These are phyloP conservation scores for Lycium ferocissimum DNA, from an alignment of 257 asterid genomes.

Conservation along the genomic window DNA sequence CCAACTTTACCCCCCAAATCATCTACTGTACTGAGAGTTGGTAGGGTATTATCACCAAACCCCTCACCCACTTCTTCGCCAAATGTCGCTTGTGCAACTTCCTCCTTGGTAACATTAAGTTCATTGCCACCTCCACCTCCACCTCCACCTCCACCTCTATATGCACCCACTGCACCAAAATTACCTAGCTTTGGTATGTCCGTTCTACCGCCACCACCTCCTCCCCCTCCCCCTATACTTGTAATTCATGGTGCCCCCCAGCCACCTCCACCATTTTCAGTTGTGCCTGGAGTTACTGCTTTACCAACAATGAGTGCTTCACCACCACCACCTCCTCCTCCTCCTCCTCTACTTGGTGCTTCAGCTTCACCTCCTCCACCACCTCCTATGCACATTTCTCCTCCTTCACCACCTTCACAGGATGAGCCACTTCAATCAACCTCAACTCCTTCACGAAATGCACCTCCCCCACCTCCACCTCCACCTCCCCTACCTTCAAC, in stretches of 20 bases:
- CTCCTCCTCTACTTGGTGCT: constrained; percentile 33
- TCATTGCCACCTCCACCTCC: not conserved
- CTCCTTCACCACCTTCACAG: constrained; percentile 34
- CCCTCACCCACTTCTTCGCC: constrained; percentile 68
- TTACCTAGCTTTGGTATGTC: constrained; percentile 29
- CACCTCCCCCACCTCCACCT: constrained; percentile 53
- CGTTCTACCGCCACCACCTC: constrained; percentile 43
- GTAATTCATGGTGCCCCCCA: constrained; percentile 5
- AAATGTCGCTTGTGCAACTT: constrained; percentile 31
- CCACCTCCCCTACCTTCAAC: constrained; percentile 42
- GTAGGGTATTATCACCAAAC: constrained; percentile 48
- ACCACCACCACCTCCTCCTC: constrained; percentile 42
- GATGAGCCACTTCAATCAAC: constrained; percentile 30
- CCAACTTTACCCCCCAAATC: constrained; percentile 40
- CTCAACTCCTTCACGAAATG: constrained; percentile 51
- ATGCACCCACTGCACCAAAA: constrained; percentile 1
- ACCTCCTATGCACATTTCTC: constrained; percentile 33
- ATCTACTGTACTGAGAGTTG: constrained; percentile 41
- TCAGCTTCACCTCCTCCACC: constrained; percentile 25
- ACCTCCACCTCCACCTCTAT: constrained; percentile 38
- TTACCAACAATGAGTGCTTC: constrained; percentile 26
- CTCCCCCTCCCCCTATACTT: constrained; percentile 43
- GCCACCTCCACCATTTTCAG: constrained; percentile 32
- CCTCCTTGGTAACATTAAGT: constrained; percentile 24
- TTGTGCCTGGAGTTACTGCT: constrained; percentile 21